Evolutionary conservation across 2,329 filamentous ascomycete species (phyloP), one percentile per base, ranked within the genome.

Genomic region (Hymenoscyphus scutula): DNA sequence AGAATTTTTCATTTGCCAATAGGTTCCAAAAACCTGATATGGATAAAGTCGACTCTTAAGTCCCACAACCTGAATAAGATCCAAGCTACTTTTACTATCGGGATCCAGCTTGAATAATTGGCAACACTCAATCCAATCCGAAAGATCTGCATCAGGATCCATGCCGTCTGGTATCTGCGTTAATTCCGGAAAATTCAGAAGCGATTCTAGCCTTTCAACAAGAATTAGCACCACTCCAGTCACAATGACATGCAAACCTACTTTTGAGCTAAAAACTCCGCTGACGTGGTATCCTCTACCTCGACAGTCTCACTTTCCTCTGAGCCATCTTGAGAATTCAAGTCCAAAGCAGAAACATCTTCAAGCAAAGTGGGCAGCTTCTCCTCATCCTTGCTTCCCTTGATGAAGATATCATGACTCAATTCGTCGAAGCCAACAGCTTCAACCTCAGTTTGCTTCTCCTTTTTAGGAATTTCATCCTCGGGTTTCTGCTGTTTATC

Each of bases 1-100:
- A 11, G 63, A 63, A 34, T 54, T 64, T 17, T 38, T 60, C 65
- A 70, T 67, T 53, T 69, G 68, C 67, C 67, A 70, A 25, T 61
- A 70, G 4, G 68, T 62, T 5, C 59, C 65, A 34, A 67, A 69
- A 0, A 63, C 64, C 60, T 70, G 68, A 57, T 69, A 70, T 45
- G 67, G 65, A 48, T 68, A 68, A 13, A 70, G 34, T n/a, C 51
- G 48, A 4, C 41, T 64, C 30, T 65, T 68, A 13, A 70, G 53
- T 19, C 68, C 68, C 2, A 59, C 56, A 30, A 70, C 53, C 0
- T n/a, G 13, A 15, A 70, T 58, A 10, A 55, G 53, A 7, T 65
- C 62, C 8, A 64, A 53, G 5, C 63, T 53, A 8, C 32, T 53
- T 7, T 56, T 60, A 3, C 63, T 58, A 6, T 30, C 29, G 5